Evolutionary conservation across 768 basidiomycete species (phyloP).

Genomic region (Termitomyces sp.): DNA sequence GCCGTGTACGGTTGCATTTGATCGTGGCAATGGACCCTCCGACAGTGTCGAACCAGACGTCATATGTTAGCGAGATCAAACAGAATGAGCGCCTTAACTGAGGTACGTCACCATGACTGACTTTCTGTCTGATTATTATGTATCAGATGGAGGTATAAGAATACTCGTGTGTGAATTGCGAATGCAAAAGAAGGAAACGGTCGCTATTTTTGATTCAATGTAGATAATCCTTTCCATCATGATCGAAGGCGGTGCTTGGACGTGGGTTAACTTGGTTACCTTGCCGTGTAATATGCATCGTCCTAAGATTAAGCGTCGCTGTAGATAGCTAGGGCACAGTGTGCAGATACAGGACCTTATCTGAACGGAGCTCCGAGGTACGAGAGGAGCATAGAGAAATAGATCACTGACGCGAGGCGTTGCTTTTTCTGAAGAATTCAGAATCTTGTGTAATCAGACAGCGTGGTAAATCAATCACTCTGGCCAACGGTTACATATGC

Average conservation of each 20-base stretch:
- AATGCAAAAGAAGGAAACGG: not conserved
- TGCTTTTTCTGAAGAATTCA: not conserved
- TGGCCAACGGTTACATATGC: not conserved
- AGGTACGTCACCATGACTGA: no score
- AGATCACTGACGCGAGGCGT: not conserved
- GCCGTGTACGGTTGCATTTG: not conserved
- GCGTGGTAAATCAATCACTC: not conserved
- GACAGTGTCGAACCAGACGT: not conserved
- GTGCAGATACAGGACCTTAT: not conserved
- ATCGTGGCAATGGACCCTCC: not conserved
- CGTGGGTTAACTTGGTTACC: not conserved
- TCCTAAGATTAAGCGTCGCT: not conserved
- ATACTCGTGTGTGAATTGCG: not conserved
- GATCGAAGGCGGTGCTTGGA: constrained; percentile 2
- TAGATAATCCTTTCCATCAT: not conserved
- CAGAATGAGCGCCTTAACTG: not conserved
- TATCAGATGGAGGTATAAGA: not conserved
- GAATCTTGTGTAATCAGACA: not conserved
- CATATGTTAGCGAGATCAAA: not conserved
- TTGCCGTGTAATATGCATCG: not conserved
- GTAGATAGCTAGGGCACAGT: not conserved
- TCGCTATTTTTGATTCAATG: not conserved
- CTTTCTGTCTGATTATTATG: not conserved
- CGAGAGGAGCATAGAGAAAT: not conserved
- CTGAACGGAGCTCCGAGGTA: constrained; percentile 1